phyloP scores from a whole-genome alignment of 768 basidiomycete species.

The Symmetrospora coprosmae region DNA sequence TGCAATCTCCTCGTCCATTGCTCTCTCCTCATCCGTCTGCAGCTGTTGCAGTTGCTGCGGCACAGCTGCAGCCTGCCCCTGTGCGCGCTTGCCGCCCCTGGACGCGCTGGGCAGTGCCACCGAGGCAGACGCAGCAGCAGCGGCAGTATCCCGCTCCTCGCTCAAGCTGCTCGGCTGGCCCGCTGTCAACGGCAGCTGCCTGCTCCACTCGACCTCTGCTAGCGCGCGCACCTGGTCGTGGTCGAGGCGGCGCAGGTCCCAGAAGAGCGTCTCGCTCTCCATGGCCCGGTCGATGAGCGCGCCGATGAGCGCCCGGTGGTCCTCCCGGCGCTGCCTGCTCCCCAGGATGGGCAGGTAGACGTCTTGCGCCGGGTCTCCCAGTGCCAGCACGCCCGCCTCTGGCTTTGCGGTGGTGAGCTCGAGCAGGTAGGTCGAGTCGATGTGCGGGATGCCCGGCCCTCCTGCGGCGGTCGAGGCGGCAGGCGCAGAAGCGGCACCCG shows the following conservation, averaged over 20 bases:
- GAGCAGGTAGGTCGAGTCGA: background rate
- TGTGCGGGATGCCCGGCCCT: background rate
- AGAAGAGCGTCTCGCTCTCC: constrained; percentile 5
- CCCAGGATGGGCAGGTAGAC: constrained; percentile 10
- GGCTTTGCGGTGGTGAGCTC: constrained; percentile 3
- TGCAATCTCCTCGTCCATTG: constrained; percentile 26
- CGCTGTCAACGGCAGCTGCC: background rate
- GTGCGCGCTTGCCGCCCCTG: background rate
- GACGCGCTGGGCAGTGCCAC: background rate
- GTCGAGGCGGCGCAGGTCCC: background rate
- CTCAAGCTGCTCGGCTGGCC: background rate
- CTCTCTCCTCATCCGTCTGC: constrained; percentile 18
- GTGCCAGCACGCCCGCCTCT: background rate
- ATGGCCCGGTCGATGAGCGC: background rate
- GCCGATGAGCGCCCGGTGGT: background rate
- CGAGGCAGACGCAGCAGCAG: background rate
- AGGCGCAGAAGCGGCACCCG: background rate
- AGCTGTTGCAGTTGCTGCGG: background rate
- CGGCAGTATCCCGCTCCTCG: background rate
- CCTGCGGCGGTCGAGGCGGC: background rate
- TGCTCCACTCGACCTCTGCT: constrained; percentile 3
- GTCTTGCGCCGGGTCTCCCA: constrained; percentile 2
- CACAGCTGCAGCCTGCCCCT: no score
- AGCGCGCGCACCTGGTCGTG: background rate
- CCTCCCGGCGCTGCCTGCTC: background rate